Evolutionary conservation across 106 monocot species (phyloP).

Genomic region (Acorus gramineus): DNA sequence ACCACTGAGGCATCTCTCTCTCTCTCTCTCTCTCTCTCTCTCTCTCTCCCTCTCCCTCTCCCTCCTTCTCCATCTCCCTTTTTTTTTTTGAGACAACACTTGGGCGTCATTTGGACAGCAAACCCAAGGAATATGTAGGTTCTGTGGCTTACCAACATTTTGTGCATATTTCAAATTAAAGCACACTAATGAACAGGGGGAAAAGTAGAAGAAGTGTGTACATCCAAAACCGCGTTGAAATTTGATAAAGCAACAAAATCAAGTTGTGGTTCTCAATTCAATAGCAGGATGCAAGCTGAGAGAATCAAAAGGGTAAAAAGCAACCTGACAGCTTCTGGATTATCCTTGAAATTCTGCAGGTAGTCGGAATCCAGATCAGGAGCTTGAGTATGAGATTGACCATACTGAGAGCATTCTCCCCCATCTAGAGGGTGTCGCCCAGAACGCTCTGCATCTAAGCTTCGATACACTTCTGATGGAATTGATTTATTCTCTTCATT

Average conservation of each 20-base stretch:
- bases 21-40: too few species aligned
- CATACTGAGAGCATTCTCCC: slow-evolving; percentile 18
- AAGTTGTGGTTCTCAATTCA: background rate
- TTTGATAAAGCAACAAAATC: too few species aligned
- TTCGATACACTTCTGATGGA: slow-evolving; percentile 18
- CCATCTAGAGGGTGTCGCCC: slow-evolving; percentile 26
- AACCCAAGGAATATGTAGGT: too few species aligned
- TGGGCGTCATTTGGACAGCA: too few species aligned
- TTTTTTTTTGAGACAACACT: too few species aligned
- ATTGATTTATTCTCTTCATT: slow-evolving; percentile 30
- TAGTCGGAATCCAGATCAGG: slow-evolving; percentile 15
- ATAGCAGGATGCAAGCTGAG: background rate
- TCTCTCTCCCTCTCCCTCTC: too few species aligned
- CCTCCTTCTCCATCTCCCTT: too few species aligned
- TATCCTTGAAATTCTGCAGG: slow-evolving; percentile 35
- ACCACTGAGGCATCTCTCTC: too few species aligned
- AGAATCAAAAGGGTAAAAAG: background rate
- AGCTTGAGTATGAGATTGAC: slow-evolving; percentile 6
- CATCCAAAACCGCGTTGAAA: too few species aligned
- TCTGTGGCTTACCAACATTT: too few species aligned
- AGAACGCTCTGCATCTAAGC: slow-evolving; percentile 21
- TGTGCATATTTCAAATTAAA: background rate
- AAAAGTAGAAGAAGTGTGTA: background rate
- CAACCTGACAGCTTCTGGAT: slow-evolving; percentile 56
- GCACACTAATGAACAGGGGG: background rate